Evolutionary conservation across 371 early-diverging fungal genomes (phyloP).

Genomic region (Rhizopus sp.): DNA sequence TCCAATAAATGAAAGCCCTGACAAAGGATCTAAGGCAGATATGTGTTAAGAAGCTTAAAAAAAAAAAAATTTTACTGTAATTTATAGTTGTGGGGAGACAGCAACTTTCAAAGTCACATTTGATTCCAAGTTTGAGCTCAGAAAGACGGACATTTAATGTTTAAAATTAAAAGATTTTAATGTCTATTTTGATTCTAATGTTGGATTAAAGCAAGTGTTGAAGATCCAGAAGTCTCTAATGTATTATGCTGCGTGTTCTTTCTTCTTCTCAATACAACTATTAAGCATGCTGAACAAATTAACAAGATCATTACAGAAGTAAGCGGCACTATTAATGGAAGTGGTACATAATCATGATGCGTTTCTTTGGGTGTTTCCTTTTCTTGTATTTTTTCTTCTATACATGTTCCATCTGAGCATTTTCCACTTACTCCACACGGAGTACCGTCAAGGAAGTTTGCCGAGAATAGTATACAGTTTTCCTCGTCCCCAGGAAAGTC

Average conservation of each 20-base stretch:
- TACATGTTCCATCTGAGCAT: slow-evolving; percentile 55
- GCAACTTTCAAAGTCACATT: not conserved
- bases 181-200: no score
- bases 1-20: slow-evolving; percentile 22
- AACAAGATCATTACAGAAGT: no score
- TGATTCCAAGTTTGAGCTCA: slow-evolving; percentile 23
- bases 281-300: no score
- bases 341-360: no score
- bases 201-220: no score
- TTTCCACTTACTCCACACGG: slow-evolving; percentile 78
- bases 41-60: slow-evolving; percentile 16
- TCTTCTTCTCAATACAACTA: no score
- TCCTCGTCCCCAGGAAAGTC: slow-evolving; percentile 52
- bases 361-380: no score
- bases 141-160: not conserved
- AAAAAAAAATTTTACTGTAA: not conserved
- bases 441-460: slow-evolving; percentile 87
- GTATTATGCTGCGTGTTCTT: no score
- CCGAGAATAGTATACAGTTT: slow-evolving; percentile 72
- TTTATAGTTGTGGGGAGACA: not conserved
- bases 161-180: no score
- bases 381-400: not conserved
- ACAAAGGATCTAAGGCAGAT: slow-evolving; percentile 56
- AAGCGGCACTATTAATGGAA: no score
- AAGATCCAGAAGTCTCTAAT: no score